Conservation (phyloP, 139 green algal species). For the Yamagishiella unicocca region DNA sequence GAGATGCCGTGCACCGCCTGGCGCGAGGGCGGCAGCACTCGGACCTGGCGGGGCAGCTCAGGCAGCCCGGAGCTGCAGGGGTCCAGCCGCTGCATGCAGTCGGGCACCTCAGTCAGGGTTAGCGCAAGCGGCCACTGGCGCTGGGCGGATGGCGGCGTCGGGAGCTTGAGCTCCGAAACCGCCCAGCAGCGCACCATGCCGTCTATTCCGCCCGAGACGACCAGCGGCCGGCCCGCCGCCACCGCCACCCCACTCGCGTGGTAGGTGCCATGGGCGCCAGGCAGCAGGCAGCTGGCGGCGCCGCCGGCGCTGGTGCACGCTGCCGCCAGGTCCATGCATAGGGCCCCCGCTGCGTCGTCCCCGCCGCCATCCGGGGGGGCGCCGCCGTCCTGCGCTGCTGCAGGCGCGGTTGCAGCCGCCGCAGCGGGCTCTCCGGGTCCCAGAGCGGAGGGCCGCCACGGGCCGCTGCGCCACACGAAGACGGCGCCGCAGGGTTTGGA, state of each 20-base stretch:
- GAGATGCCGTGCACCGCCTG: constrained; percentile 16
- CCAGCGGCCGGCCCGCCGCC: not conserved
- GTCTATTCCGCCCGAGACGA: constrained; percentile 25
- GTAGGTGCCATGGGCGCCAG: constrained; percentile 13
- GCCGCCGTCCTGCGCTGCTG: not conserved
- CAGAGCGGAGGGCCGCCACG: not conserved
- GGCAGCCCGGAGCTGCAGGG: constrained; percentile 7
- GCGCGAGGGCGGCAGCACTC: not conserved
- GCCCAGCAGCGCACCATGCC: not conserved
- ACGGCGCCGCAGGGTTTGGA: constrained; percentile 24
- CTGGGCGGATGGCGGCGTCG: not conserved
- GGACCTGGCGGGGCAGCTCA: not conserved
- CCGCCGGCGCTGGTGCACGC: not conserved
- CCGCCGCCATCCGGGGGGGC: not conserved
- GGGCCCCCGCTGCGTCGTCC: not conserved
- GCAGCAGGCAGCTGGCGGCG: constrained; percentile 17
- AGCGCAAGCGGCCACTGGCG: not conserved
- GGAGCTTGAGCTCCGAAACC: constrained; percentile 4
- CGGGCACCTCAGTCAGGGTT: not conserved
- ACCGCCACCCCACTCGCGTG: constrained; percentile 4
- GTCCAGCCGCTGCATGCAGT: constrained; percentile 19
- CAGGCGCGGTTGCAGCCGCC: not conserved
- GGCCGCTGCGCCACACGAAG: constrained; percentile 18
- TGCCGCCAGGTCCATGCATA: not conserved
- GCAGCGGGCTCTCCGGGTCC: not conserved